Evolutionary conservation across 345 rosid species (phyloP).

Genomic region (Eucalyptus polybractea): DNA sequence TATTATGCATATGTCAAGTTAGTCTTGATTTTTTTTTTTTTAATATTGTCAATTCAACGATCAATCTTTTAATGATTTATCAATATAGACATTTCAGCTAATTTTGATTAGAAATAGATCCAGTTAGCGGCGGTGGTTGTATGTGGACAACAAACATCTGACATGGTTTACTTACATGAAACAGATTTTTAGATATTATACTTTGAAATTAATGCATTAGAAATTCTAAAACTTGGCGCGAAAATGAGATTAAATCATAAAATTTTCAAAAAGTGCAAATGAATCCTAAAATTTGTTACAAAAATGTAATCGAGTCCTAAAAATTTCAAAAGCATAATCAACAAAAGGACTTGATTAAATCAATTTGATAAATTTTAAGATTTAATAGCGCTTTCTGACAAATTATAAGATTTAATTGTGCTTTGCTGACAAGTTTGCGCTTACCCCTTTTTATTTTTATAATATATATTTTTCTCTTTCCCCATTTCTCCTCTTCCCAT

Average conservation of each 20-base stretch:
- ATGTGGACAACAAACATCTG: neutral
- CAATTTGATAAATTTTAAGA: neutral
- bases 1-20: neutral
- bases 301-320: no score
- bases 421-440: no score
- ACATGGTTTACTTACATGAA: neutral
- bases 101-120: neutral
- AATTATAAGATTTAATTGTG: no score
- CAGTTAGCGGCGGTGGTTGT: neutral
- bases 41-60: neutral
- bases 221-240: rapidly evolving
- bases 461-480: neutral
- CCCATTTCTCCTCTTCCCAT: neutral
- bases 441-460: no score
- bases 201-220: no score
- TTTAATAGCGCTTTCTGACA: neutral
- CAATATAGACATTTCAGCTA: rapidly evolving
- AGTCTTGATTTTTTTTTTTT: neutral
- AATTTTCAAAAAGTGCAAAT: no score
- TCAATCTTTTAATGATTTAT: neutral
- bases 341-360: no score
- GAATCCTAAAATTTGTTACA: no score
- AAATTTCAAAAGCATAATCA: no score
- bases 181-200: neutral
- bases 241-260: no score